These are phyloP conservation scores for Lyophyllum shimeji DNA, from an alignment of 768 basidiomycete species.

Conservation along the genomic window DNA sequence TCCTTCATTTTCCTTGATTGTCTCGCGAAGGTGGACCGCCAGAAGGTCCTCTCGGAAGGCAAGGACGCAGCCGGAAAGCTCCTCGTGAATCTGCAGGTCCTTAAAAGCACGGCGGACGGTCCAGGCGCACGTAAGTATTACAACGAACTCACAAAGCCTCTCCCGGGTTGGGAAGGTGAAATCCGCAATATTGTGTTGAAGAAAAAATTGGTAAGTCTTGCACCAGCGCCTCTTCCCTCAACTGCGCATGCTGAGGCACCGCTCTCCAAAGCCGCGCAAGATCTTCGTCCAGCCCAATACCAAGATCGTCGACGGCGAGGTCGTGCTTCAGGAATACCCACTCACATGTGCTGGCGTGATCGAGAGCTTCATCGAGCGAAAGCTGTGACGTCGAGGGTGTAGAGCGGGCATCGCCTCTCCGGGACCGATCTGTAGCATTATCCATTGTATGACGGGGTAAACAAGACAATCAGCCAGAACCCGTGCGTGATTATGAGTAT, in stretches of 20 bases:
- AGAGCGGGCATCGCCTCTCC: background rate
- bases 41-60: conserved; percentile 63
- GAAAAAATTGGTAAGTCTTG: conserved; percentile 67
- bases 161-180: conserved; percentile 69
- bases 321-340: conserved; percentile 78
- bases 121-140: conserved; percentile 79
- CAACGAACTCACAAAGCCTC: conserved; percentile 73
- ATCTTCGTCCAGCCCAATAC: conserved; percentile 86
- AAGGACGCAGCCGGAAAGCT: conserved; percentile 70
- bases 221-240: background rate
- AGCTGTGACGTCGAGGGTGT: conserved; percentile 31
- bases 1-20: background rate
- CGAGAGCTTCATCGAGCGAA: conserved; percentile 78
- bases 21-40: conserved; percentile 62
- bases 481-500: conserved; percentile 12
- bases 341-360: conserved; percentile 72
- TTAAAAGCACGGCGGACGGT: conserved; percentile 84
- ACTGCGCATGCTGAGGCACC: background rate
- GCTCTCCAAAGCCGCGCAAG: conserved; percentile 68
- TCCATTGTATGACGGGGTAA: conserved; percentile 11
- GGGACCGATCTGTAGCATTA: conserved; percentile 7
- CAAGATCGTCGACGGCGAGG: conserved; percentile 61
- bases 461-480: conserved; percentile 7
- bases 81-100: conserved; percentile 77
- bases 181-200: conserved; percentile 74